Evolutionary conservation across 2,329 filamentous ascomycete genomes (phyloP), one percentile per base, ranked within the genome.

Genomic region (Neurospora sp.): DNA sequence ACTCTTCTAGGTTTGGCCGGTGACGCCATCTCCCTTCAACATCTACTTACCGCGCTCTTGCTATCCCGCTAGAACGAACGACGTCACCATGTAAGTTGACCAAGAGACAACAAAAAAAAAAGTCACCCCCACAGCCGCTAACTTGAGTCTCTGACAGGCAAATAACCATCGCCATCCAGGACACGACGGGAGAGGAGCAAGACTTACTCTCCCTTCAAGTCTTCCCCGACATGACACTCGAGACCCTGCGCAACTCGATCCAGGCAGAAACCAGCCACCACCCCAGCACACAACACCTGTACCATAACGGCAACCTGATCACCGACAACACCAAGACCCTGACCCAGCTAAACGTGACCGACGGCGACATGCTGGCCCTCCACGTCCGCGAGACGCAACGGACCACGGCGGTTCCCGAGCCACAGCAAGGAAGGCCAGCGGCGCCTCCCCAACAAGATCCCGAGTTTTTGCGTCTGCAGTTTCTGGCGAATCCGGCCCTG

Each of bases 351-450:
- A 87, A 91, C 58, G 91, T 99, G 76, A 87, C 85, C 67, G 93
- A 98, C 81, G 93, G 93, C 69, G 96, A 97, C 77, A 94, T 99
- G 92, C 84, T 99, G 73, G 93, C 92, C 38, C 87, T 98, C 75
- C 91, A 97, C 78, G 90, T 97, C 71, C 81, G 87, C 72, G 85
- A 88, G 74, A 86, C 85, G 81, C 82, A 82, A 68, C 84, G 83
- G 73, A 84, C 78, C 76, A 82, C 82, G 42, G 80, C 80, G 67
- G 78, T 82, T 33, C 77, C 81, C 11, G 72, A 75, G 46, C 74
- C 74, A 67, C 46, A 58, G 23, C 46, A 58, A 58, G 46, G 46
- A 4, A 58, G 46, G 46, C 46, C 23, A 58, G 46, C 46, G 7
- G 75, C 66, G 79, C 43, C 68, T 15, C 38, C 66, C 19, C 43